Base-by-base conservation (phyloP, 1,284 basidiomycete genomes). In the Bondarzewia mesenterica region DNA sequence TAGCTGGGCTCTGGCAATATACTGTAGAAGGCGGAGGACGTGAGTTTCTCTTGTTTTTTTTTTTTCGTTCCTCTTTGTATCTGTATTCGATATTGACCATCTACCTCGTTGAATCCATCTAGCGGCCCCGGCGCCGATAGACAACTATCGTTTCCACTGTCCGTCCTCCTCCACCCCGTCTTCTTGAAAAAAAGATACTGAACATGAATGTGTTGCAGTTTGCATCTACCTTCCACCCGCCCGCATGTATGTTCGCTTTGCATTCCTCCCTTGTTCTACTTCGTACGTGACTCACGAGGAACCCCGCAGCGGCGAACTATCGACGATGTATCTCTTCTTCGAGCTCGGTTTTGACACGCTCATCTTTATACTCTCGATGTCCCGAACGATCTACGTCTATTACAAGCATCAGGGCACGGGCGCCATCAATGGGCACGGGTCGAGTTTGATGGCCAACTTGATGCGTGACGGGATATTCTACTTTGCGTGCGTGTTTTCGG, bases 91-190 rank as follows among this genome's bases (percentile, higher is more conserved):
- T 27, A 5, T 20, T 14, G 27, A 16, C 16, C 4, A 6, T 22
- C 14, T 4, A n/a, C 40, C 14, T 14, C 40, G 22, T 3, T 41
- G 6, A n/a, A 5, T 25, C 10, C 12, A 10, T 16, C 15, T 21
- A 54, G 53, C 53, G 22, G 54, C 54, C 10, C 54, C 54, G 10
- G 29, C 38, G 26, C 53, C 53, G 10, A 36, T 55, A 7, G 53
- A 55, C 47, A 54, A 55, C 25, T 55, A 50, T 20, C 46, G 52
- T 26, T 54, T 44, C 32, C 54, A 55, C 26, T 52, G 54, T 55
- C 43, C 38, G 52, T 44, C 14, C 29, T 3, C 23, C 10, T 32
- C 15, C 15, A 4, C 16, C 16, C 18, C 22, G 5, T 43, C 26
- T 21, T 14, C 5, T 16, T n/a, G n/a, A 21, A 16, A 29, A 16